Percentiles rank a stretch among this genome's conserved stretches.
These are phyloP conservation scores for Hansenula sp. DNA, from an alignment of 1,139 yeast species.

Conservation along the genomic window DNA sequence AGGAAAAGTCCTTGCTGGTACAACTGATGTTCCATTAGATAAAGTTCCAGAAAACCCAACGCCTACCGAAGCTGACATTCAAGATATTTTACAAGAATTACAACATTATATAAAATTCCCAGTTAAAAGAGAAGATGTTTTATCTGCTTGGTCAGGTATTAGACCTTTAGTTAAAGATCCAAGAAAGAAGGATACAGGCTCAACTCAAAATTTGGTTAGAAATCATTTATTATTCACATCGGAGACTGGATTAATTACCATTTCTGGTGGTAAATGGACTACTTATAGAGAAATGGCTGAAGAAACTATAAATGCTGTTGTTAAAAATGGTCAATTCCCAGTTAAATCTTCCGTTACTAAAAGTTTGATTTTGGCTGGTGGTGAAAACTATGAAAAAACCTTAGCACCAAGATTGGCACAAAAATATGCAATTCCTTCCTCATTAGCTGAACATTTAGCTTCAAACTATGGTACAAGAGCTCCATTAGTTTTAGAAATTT, in stretches of 20 bases:
- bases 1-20: conserved; percentile 94
- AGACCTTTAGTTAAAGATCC: conserved; percentile 95
- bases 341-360: conserved; percentile 63
- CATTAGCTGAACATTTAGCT: conserved; percentile 78
- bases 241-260: conserved; percentile 74
- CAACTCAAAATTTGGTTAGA: conserved; percentile 84
- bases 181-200: conserved; percentile 41
- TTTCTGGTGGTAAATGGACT: conserved; percentile 98
- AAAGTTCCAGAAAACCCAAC: conserved; percentile 79
- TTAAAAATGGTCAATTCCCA: conserved; percentile 41
- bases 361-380: conserved; percentile 68
- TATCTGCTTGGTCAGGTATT: conserved; percentile 96
- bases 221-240: conserved; percentile 79
- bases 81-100: conserved; percentile 82
- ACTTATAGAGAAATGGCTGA: conserved; percentile 98
- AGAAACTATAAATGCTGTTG: conserved; percentile 80
- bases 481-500: conserved; percentile 68
- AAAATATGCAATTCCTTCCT: conserved; percentile 68
- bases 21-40: conserved; percentile 82
- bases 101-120: conserved; percentile 88
- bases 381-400: conserved; percentile 65
- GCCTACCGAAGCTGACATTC: conserved; percentile 86
- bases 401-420: conserved; percentile 80
- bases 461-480: conserved; percentile 91
- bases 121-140: conserved; percentile 84